Conservation (phyloP, 768 basidiomycete species). For the Crassisporium funariophilum region DNA sequence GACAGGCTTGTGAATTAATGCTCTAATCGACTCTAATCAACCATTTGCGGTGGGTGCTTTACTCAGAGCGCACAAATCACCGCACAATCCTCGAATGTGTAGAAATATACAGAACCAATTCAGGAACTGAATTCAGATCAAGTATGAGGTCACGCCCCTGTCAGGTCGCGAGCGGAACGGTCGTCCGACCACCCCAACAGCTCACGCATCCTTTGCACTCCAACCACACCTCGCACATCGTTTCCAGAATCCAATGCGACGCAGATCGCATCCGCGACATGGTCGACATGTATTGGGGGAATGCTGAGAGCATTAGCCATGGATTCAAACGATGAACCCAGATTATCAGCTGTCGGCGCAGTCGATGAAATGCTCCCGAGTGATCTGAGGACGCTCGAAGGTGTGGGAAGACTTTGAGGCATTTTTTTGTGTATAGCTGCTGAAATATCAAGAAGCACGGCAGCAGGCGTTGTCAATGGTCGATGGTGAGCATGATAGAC, state of each 20-base stretch:
- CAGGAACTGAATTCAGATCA: too few relatives aligned
- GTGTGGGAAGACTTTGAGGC: conserved; percentile 61
- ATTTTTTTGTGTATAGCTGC: conserved; percentile 66
- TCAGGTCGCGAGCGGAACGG: too few relatives aligned
- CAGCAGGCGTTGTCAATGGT: conserved; percentile 85
- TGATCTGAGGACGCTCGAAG: conserved; percentile 61
- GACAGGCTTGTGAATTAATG: too few relatives aligned
- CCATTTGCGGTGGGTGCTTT: too few relatives aligned
- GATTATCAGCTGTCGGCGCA: conserved; percentile 24
- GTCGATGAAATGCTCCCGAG: conserved; percentile 36
- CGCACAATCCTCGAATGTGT: too few relatives aligned
- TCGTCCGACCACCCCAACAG: conserved; percentile 64
- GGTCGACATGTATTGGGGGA: conserved; percentile 94
- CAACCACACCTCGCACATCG: conserved; percentile 64
- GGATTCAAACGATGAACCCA: conserved; percentile 54
- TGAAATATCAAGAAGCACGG: conserved; percentile 81
- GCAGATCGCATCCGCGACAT: conserved; percentile 85
- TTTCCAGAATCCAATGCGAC: conserved; percentile 54
- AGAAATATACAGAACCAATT: too few relatives aligned
- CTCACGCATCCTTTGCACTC: conserved; percentile 72
- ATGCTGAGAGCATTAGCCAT: conserved; percentile 80
- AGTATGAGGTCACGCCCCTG: too few relatives aligned
- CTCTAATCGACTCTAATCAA: too few relatives aligned
- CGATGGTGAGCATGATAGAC: conserved; percentile 96
- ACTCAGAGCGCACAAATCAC: too few relatives aligned